Evolutionary conservation across 768 basidiomycete genomes (phyloP).

Genomic region (Tricholoma hemisulphureum): DNA sequence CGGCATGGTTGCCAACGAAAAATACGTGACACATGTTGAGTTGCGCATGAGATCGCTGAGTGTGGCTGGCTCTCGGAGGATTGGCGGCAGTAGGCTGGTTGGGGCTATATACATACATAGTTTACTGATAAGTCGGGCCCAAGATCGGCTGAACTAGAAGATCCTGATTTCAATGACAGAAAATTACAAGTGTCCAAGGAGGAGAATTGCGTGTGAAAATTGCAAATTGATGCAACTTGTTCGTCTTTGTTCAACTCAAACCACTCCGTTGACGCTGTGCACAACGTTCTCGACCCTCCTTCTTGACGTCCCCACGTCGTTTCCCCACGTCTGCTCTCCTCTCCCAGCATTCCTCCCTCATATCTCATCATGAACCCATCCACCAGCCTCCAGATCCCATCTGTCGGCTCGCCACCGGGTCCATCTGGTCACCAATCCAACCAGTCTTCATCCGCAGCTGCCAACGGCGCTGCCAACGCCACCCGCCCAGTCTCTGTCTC

Average conservation of each 20-base stretch:
- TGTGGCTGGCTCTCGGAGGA: neutral
- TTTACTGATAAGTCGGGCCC: no score
- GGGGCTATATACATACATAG: no score
- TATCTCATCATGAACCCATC: conserved; percentile 5
- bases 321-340: neutral
- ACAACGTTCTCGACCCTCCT: neutral
- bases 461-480: conserved; percentile 8
- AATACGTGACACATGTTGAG: neutral
- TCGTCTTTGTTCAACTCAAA: neutral
- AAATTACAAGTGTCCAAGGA: neutral
- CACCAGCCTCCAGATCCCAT: conserved; percentile 30
- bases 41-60: neutral
- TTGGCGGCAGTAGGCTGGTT: no score
- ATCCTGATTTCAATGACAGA: no score
- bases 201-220: neutral
- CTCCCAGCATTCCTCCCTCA: neutral
- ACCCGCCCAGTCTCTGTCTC: conserved; percentile 59
- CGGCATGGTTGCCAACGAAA: neutral
- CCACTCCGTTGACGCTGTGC: neutral
- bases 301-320: neutral
- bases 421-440: conserved; percentile 41
- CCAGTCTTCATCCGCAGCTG: conserved; percentile 16
- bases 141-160: no score
- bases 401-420: conserved; percentile 34
- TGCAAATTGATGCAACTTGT: neutral